A percentile compares a stretch with the other conserved stretches of the same genome.
Evolutionary conservation across 306 rosid genomes (phyloP).

Genomic region (Castanea mollissima): DNA sequence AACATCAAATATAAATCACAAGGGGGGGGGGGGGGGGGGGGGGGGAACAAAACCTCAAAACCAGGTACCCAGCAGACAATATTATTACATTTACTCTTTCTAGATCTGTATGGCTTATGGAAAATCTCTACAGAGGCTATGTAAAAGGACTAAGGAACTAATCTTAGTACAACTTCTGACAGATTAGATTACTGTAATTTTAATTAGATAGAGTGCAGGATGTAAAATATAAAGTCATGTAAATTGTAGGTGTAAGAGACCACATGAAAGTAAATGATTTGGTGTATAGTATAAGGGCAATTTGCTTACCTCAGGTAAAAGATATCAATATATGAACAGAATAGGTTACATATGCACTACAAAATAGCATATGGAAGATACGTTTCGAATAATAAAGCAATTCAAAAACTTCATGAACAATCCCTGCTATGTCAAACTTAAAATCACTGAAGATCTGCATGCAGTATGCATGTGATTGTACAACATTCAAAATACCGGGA

Average conservation of each 20-base stretch:
- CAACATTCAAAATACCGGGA: not conserved
- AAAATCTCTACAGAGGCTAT: not conserved
- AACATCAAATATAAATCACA: not conserved
- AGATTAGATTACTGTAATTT: not conserved
- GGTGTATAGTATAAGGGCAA: not conserved
- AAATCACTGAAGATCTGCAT: not conserved
- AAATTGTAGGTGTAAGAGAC: not conserved
- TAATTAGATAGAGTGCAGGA: not conserved
- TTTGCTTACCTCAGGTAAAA: not conserved
- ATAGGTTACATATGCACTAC: not conserved
- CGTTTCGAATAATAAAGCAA: not conserved
- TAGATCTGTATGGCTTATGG: not conserved
- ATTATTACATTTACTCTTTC: not conserved
- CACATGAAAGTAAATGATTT: not conserved
- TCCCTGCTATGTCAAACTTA: not conserved
- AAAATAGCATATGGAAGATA: not conserved
- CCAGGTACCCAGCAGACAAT: not conserved
- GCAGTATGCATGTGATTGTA: not conserved
- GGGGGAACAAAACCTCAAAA: not conserved
- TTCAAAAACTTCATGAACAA: not conserved
- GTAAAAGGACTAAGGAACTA: not conserved
- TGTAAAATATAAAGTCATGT: not conserved
- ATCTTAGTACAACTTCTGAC: not conserved
- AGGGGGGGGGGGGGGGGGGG: not conserved
- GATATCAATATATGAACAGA: not conserved